A percentile compares a stretch with the other conserved stretches of the same genome.
These are phyloP conservation scores for Volvariella surrecta DNA, from an alignment of 1,284 basidiomycete genomes.

Conservation along the genomic window DNA sequence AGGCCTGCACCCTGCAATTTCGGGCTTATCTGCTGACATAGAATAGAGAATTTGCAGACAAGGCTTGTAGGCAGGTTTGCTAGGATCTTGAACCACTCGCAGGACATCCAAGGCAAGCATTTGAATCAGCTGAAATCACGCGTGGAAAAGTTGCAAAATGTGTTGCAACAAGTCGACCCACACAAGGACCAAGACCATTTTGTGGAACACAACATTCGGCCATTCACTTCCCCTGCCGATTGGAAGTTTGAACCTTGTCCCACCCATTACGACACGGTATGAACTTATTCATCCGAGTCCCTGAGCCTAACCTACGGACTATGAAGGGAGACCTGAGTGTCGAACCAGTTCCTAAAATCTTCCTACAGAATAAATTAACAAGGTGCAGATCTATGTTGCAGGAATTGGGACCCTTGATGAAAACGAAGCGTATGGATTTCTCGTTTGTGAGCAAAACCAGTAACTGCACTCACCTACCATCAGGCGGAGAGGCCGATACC, in stretches of 20 bases:
- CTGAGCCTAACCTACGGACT: background rate
- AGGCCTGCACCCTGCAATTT: conserved; percentile 18
- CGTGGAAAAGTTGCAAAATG: conserved; percentile 33
- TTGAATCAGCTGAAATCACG: conserved; percentile 48
- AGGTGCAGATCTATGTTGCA: conserved; percentile 47
- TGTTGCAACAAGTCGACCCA: conserved; percentile 43
- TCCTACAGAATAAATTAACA: conserved; percentile 70
- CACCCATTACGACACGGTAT: conserved; percentile 65
- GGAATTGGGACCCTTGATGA: conserved; percentile 50
- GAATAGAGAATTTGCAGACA: conserved; percentile 55
- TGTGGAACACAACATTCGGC: conserved; percentile 59
- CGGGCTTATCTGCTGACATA: background rate
- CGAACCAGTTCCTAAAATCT: conserved; percentile 61
- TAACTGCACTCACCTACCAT: conserved; percentile 6
- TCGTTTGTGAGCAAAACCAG: conserved; percentile 8
- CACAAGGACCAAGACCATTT: conserved; percentile 60
- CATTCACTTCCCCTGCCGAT: conserved; percentile 54
- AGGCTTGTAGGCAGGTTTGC: conserved; percentile 48
- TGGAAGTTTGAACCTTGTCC: conserved; percentile 72
- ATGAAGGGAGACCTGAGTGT: conserved; percentile 51
- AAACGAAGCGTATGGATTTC: conserved; percentile 54
- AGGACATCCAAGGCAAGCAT: conserved; percentile 46
- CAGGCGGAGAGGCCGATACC: conserved; percentile 52
- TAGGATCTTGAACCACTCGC: conserved; percentile 45
- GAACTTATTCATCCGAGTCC: conserved; percentile 14